Base-by-base conservation (phyloP, 306 rosid species). In the Hippophae gyantsensis region DNA sequence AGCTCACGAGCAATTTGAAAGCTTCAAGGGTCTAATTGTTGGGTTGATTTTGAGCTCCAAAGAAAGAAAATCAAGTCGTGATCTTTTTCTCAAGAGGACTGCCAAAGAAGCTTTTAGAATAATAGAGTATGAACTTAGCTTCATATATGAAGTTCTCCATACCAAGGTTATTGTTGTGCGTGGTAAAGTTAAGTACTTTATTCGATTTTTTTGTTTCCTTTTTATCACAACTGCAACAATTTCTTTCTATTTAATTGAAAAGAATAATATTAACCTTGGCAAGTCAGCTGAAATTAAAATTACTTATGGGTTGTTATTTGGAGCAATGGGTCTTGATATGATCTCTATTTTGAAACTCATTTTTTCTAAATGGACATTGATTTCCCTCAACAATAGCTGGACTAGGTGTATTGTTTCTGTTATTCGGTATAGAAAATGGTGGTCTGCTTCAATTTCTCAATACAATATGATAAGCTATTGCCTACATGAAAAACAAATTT, bases 1-100 rank as follows among this genome's bases (percentile, higher is more conserved):
- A 25, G 58, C 53, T 12, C 26, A 67, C 12, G 40, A 40, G 32
- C 43, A 8, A 13, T 58, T 42, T 8, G 46, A 27, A 51, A 42
- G 1, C 38, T 67, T 58, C 52, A 67, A 58, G 72, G 72, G 72
- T 1, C 64, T 67, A 12, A 42, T 58, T 67, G 64, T 51, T 9
- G 72, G 57, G 13, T 47, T 58, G 9, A 57, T 58, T 27, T 7
- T 56, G 5, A 52, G 72, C 53, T 43, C 58, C 6, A 51, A 52
- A 27, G 47, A 42, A 10, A 13, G 59, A 43, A 11, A 58, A 8
- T 5, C 10, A 8, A 67, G 64, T 43, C 38, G 45, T n/a, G 42
- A 6, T 3, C 25, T 42, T 13, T 58, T 67, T 52, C 45, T 7
- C 1, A 6, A 13, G 3, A 14, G 6, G 14, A n/a, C 7, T 9